Base-by-base conservation (phyloP, 2,329 filamentous ascomycete genomes). In the Onygenales sp. region DNA sequence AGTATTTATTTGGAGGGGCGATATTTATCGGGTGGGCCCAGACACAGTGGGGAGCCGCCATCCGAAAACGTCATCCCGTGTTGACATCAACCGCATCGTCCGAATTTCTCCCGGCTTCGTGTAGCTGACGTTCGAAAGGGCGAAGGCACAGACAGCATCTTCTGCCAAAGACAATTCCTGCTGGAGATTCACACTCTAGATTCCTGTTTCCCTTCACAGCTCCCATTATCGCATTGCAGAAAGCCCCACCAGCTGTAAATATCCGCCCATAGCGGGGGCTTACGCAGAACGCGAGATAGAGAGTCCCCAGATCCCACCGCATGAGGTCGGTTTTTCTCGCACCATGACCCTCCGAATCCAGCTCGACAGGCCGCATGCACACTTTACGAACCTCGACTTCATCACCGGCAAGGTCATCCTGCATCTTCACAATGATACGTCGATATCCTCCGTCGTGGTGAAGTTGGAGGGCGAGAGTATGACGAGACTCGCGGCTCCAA, bases 401-500 rank as follows among this genome's bases (percentile, higher is more conserved):
- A 65, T 77, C 31, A 67, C 69, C 2, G 74, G 74, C 33, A 73
- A 64, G 43, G 72, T 75, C 17, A 59, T 74, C n/a, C 61, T 77
- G 42, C 61, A 66, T 48, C 64, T 77, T 6, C 61, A 63, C 1
- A 65, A 65, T 1, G 71, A 75, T 60, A 67, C 74, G 10, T 62
- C 73, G 6, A 70, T 77, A 49, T 67, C 70, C 42, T 67, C 67
- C 4, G 73, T 77, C 39, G 70, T 70, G 42, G 74, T 77, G 47
- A 77, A 77, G 59, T 61, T 77, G 32, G 74, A 77, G 56, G 74
- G 73, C 21, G 74, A 77, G 58, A 76, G 73, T 60, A 69, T 68
- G 37, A 74, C 74, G 27, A 65, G 73, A 42, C 65, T 77, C 13
- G 65, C 67, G 2, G 70, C 67, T 13, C 67, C 65, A 56, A 70